phyloP scores from a whole-genome alignment of 306 rosid genomes.

The Castanospermum australe region DNA sequence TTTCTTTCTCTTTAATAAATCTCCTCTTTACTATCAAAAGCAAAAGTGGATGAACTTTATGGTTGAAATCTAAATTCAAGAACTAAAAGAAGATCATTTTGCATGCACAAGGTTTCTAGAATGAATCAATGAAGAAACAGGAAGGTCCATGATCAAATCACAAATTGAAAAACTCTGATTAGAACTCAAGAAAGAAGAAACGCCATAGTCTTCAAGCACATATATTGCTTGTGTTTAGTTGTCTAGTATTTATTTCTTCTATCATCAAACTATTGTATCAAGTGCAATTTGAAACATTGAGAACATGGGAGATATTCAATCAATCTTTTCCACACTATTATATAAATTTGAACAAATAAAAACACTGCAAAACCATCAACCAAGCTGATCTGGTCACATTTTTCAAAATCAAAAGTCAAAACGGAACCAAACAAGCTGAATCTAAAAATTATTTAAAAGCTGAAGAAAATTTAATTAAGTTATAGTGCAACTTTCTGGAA shows the following conservation, averaged over 20 bases:
- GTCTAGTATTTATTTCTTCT: not conserved
- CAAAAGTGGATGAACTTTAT: not conserved
- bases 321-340: not conserved
- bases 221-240: not conserved
- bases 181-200: not conserved
- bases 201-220: not conserved
- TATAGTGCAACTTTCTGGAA: not conserved
- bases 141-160: not conserved
- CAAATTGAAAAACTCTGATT: not conserved
- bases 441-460: not conserved
- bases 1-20: not conserved
- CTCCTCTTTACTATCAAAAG: not conserved
- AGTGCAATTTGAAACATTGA: not conserved
- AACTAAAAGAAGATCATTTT: not conserved
- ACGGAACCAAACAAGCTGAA: not conserved
- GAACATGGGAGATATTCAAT: not conserved
- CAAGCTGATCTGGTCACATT: not conserved
- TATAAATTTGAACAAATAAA: not conserved
- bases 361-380: not conserved
- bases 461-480: not conserved
- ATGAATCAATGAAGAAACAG: not conserved
- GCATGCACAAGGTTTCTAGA: not conserved
- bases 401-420: not conserved
- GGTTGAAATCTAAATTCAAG: not conserved
- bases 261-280: not conserved